Base-by-base conservation (phyloP, 1,284 basidiomycete species). In the Phenoliferia sp. region DNA sequence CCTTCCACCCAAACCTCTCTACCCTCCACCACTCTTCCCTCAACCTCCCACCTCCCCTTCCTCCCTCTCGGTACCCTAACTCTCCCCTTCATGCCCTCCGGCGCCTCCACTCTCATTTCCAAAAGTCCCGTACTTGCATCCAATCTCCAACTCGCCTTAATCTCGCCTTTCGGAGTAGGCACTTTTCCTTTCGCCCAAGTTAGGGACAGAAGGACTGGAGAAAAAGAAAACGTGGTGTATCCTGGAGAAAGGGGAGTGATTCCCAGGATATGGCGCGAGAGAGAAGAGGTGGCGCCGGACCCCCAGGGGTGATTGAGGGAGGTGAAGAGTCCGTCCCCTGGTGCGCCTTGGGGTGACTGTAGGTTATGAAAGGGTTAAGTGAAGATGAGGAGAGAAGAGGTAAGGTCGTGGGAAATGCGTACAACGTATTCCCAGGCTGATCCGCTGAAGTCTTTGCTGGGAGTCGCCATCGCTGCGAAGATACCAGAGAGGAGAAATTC, bases 341-440 rank as follows among this genome's bases (percentile, higher is more conserved):
- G 61, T 3, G 16, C 29, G 22, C 54, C 54, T 9, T 10, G 28
- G 22, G 54, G 54, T 31, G n/a, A 56, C 54, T 56, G 19, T 52
- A 31, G 15, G 54, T 17, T 26, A 56, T 29, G 4, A 5, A 12
- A n/a, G n/a, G 52, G n/a, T 56, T 31, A 28, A 31, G 15, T 28
- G 6, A 31, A 5, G 54, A 28, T 5, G 33, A 29, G 54, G 7
- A 34, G 58, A 3, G 39, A 35, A 15, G n/a, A 35, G 22, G 5
- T 35, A 5, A n/a, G n/a, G n/a, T n/a, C n/a, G n/a, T n/a, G n/a
- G n/a, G 17, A 26, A 50, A 26, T 17, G 61, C 36, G 16, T 10
- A 39, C 55, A 31, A 63, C 54, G 34, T 57, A 63, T 28, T 63
- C 62, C 62, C 62, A 63, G 19, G 54, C 26, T 10, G 29, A 22